Base-by-base conservation (phyloP, 352 stramenopile species). In the Phytopythium ostracodes region DNA sequence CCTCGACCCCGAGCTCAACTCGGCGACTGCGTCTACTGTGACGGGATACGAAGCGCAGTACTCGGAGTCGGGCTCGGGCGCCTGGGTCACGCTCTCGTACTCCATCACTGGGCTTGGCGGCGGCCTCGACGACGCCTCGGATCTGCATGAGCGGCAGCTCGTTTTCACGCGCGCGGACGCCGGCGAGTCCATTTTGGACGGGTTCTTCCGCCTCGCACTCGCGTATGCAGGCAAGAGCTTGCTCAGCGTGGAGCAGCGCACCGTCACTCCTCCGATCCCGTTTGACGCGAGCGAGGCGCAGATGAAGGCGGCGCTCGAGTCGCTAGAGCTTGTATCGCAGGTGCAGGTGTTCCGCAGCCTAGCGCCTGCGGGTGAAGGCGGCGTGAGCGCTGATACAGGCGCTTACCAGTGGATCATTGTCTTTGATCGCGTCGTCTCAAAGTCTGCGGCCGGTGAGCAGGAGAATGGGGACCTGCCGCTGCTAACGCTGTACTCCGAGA, bases 261-360 rank as follows among this genome's bases (percentile, higher is more conserved):
- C 64, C 1, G 59, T 88, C 35, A 90, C 84, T 29, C 68, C 74
- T 17, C 67, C 63, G 20, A 94, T 97, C 56, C 54, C 80, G 44
- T 92, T 92, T 60, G 84, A 91, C 65, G 87, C 88, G 35, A 87
- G 68, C 35, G 81, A 73, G 36, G 58, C 59, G 22, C 60, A 79
- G 17, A 66, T 96, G 59, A 89, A 94, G 62, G 44, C 65, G 7
- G 84, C 81, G 29, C 70, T 97, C 36, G 75, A 94, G 60, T 80
- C 67, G 18, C 73, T 97, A n/a, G 81, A 88, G 9, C 71, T 81
- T 22, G 72, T 95, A 38, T 66, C 68, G 20, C 67, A 63, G 62
- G 85, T 89, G 0, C 79, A 89, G 27, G 76, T 92, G 4, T 72
- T 79, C 24, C 77, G 76, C 10, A 70, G 66, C 17, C 52, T 24